Evolutionary conservation across 345 rosid genomes (phyloP), one percentile per base, ranked within the genome.

Genomic region (Carallia brachiata): DNA sequence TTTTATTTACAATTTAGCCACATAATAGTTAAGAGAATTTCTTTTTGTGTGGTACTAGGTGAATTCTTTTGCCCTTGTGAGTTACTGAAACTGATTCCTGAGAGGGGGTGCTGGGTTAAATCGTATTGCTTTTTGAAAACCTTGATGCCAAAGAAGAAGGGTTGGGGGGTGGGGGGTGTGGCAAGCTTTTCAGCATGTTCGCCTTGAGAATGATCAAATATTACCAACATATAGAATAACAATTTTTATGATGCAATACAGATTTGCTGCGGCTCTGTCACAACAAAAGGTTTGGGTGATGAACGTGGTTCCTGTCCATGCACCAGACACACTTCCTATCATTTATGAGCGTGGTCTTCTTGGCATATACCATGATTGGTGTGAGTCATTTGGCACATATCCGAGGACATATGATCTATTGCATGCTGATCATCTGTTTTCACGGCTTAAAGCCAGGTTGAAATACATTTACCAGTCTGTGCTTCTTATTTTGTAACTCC

Each of bases 321-420:
- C 96, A 23, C 95, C 95, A n/a, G 90, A 94, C 65, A 90, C 98
- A 7, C 96, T 91, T 70, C 97, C 98, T 1, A 78, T 88, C 72
- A 88, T 94, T 65, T 91, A 73, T 52, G 96, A 91, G 64, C 91
- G 97, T 1, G 97, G 97, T 4, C 92, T 90, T 13, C 1, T 85
- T 0, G 98, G 98, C 12, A 70, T 87, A 64, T 94, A 94, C 86
- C 98, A 94, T 64, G 96, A 94, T 73, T 94, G 98, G 98, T 94
- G 98, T 5, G 96, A 94, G 78, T 59, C 97, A 7, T 94, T 91
- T 4, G 86, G 97, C 76, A 86, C 96, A 52, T 90, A 91, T 67
- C 96, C 98, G n/a, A 87, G 97, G 81, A 88, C 97, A 47, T 94
- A 91, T 66, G 97, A 94, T 79, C 97, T 94, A 39, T 83, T 94